phyloP scores from a whole-genome alignment of 768 basidiomycete species.

The Russula brevipes region DNA sequence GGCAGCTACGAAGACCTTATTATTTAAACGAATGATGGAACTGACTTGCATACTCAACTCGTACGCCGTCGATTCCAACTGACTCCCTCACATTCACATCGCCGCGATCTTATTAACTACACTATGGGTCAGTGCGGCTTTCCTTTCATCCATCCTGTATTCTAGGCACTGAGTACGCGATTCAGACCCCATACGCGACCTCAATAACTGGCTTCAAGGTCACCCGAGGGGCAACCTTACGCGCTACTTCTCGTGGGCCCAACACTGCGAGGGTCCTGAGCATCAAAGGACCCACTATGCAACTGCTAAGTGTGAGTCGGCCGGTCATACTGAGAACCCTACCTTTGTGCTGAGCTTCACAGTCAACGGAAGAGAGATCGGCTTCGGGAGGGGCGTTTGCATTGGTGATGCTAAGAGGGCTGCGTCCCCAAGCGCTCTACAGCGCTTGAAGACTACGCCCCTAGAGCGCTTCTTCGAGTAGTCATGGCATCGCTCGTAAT shows the following conservation, averaged over 20 bases:
- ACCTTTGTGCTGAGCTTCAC: not conserved
- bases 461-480: not conserved
- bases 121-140: not conserved
- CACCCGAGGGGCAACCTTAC: conserved; percentile 3
- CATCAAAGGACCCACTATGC: not conserved
- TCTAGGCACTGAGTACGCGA: not conserved
- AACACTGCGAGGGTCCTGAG: not conserved
- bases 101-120: no score
- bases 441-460: not conserved
- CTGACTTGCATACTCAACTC: not conserved
- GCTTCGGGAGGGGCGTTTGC: not conserved
- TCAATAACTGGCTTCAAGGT: conserved; percentile 13
- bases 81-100: not conserved
- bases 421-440: not conserved
- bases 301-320: conserved; percentile 5
- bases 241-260: not conserved
- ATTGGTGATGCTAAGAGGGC: not conserved
- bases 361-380: not conserved
- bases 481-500: not conserved
- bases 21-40: conserved; percentile 2
- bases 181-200: conserved; percentile 6
- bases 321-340: not conserved
- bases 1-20: not conserved
- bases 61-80: not conserved
- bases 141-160: not conserved